Conservation (phyloP, 2,329 filamentous ascomycete genomes). For the Colletotrichum sp. region DNA sequence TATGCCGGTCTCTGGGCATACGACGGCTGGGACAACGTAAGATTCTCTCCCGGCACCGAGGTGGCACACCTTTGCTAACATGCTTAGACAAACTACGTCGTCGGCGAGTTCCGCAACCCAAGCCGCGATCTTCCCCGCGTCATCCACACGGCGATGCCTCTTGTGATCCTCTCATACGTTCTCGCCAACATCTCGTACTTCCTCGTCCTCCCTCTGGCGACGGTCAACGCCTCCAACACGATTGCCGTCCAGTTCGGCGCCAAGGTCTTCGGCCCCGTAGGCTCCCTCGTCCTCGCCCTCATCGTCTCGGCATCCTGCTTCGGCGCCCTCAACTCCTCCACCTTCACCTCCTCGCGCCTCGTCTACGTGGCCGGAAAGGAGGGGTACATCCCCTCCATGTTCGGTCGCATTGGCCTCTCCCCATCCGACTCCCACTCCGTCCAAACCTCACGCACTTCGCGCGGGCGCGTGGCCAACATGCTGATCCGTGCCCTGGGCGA, state of each 20-base stretch:
- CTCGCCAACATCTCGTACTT: constrained; percentile 94
- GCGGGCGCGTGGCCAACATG: constrained; percentile 63
- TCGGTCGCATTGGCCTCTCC: constrained; percentile 81
- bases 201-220: constrained; percentile 81
- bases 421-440: constrained; percentile 41
- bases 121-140: constrained; percentile 88
- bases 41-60: constrained; percentile 34
- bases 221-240: constrained; percentile 88
- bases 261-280: constrained; percentile 85
- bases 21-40: constrained; percentile 97
- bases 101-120: constrained; percentile 94
- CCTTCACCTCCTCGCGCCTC: constrained; percentile 90
- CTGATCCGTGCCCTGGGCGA: constrained; percentile 74
- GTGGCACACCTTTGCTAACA: not conserved
- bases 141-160: constrained; percentile 94
- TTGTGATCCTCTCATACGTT: constrained; percentile 90
- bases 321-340: constrained; percentile 90
- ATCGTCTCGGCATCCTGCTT: constrained; percentile 93
- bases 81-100: constrained; percentile 89
- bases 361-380: constrained; percentile 96
- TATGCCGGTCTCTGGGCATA: constrained; percentile 98
- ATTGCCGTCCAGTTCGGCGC: constrained; percentile 94
- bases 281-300: constrained; percentile 83
- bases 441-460: constrained; percentile 52
- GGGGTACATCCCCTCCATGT: constrained; percentile 85